Percentiles rank a stretch among this genome's conserved stretches.
phyloP scores from a whole-genome alignment of 805 yeast species.

The Ogataea paraovalis region DNA sequence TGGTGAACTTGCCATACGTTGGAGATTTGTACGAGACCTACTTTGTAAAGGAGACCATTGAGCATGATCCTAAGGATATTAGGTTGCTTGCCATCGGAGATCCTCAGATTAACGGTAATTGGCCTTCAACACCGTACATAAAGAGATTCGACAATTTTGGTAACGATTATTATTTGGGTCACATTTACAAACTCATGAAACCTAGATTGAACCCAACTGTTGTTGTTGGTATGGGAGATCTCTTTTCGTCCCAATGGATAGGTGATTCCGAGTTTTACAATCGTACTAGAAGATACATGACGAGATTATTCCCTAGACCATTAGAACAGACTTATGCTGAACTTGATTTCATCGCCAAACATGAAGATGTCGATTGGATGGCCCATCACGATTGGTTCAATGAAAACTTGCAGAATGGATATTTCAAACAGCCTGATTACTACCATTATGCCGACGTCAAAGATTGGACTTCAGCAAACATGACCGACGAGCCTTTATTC shows the following conservation, averaged over 20 bases:
- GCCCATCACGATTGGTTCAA: constrained; percentile 35
- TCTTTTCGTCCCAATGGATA: constrained; percentile 94
- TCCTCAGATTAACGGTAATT: constrained; percentile 92
- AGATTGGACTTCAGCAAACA: constrained; percentile 52
- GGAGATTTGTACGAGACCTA: constrained; percentile 32
- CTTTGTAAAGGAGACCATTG: constrained; percentile 24
- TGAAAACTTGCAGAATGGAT: constrained; percentile 29
- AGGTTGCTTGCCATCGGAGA: constrained; percentile 85
- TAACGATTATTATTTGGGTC: constrained; percentile 86
- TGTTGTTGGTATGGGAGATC: constrained; percentile 89
- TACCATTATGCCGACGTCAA: constrained; percentile 58
- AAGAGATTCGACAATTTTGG: constrained; percentile 82
- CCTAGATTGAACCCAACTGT: constrained; percentile 65
- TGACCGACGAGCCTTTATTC: constrained; percentile 57
- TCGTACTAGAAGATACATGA: constrained; percentile 70
- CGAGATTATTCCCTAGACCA: constrained; percentile 64
- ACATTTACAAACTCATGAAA: constrained; percentile 67
- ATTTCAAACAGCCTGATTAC: constrained; percentile 23
- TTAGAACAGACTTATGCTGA: constrained; percentile 45
- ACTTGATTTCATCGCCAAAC: constrained; percentile 43
- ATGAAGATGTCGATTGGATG: constrained; percentile 56
- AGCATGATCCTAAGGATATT: constrained; percentile 32
- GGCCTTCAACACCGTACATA: constrained; percentile 65
- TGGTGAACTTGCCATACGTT: constrained; percentile 28
- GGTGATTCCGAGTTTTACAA: constrained; percentile 78